Conservation (phyloP, 2,329 filamentous ascomycete species). For the Tolypocladium sp. region DNA sequence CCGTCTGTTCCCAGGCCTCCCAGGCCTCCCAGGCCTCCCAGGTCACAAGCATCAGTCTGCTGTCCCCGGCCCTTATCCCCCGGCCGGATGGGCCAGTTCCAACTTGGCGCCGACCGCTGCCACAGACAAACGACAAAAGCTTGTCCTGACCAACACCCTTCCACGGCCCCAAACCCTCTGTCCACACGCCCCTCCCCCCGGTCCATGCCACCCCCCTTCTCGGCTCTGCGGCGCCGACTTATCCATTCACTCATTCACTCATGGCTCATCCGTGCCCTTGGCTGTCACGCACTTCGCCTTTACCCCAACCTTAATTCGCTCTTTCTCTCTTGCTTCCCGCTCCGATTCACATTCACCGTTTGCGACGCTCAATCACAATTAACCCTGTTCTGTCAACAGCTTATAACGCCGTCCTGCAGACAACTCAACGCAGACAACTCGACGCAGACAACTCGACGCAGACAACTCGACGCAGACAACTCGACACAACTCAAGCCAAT, state of each 20-base stretch:
- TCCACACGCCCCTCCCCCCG: slow-evolving; percentile 1
- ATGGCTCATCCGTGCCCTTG: slow-evolving; percentile 13
- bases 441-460: too few species aligned
- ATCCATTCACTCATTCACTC: slow-evolving; percentile 17
- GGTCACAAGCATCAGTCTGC: too few species aligned
- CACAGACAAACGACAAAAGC: slow-evolving; percentile 10
- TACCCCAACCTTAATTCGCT: slow-evolving; percentile 10
- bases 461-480: background rate
- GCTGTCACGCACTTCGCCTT: slow-evolving; percentile 9
- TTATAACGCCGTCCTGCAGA: background rate
- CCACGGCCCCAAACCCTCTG: background rate
- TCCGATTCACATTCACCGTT: background rate
- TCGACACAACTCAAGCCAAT: background rate
- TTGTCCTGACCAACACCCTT: slow-evolving; percentile 19
- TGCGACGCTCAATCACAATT: background rate
- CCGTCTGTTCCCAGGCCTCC: too few species aligned
- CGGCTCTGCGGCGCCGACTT: slow-evolving; percentile 24
- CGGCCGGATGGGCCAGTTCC: too few species aligned
- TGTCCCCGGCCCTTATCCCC: too few species aligned
- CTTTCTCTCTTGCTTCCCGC: slow-evolving; percentile 3
- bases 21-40: too few species aligned
- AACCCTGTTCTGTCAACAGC: background rate
- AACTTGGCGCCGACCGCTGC: too few species aligned
- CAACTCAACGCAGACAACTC: background rate
- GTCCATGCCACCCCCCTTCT: slow-evolving; percentile 16